Base-by-base conservation (phyloP, 2,329 filamentous ascomycete genomes). In the Pseudocercospora crystallina region DNA sequence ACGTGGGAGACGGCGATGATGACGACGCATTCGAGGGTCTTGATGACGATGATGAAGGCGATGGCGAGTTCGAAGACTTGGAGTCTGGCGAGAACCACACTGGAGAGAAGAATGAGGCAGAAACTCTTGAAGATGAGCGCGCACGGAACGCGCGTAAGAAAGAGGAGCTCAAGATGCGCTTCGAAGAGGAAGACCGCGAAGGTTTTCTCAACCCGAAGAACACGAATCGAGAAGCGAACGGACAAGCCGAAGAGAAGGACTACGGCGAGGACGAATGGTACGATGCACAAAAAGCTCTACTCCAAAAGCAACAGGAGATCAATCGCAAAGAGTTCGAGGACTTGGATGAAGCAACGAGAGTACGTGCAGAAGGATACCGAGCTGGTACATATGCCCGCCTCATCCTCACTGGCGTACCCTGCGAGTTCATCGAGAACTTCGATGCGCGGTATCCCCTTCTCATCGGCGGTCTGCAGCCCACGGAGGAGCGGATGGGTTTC, bases 211-310 rank as follows among this genome's bases (percentile, higher is more conserved):
- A 95, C 65, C 90, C 94, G 71, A 95, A 95, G 66, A 85, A 88
- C 26, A 83, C 85, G 43, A 87, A 87, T 9, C 81, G 86, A 32
- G 78, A 82, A 57, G 87, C 90, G 59, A 62, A 66, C 31, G 83
- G 81, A 29, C 85, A 80, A 31, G 79, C 80, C 2, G 77, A 83
- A 5, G 83, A 92, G 46, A 76, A 83, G 51, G 87, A 95, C 65
- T 97, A 95, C 64, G 94, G 91, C 45, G 94, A 99, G 71, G 94
- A 99, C 67, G 89, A 99, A 49, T 99, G 95, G 95, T 99, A 99
- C 68, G 94, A 97, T 66, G 83, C 88, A 26, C 94, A 99, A 68
- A 99, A 99, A 74, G 89, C 94, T 30, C 81, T 87, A 69, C 85
- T 99, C 52, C 89, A 96, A 72, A 96, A 96, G 73, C 94, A 99